phyloP scores from a whole-genome alignment of 352 stramenopile genomes.

The Phytophthora cryptogea region DNA sequence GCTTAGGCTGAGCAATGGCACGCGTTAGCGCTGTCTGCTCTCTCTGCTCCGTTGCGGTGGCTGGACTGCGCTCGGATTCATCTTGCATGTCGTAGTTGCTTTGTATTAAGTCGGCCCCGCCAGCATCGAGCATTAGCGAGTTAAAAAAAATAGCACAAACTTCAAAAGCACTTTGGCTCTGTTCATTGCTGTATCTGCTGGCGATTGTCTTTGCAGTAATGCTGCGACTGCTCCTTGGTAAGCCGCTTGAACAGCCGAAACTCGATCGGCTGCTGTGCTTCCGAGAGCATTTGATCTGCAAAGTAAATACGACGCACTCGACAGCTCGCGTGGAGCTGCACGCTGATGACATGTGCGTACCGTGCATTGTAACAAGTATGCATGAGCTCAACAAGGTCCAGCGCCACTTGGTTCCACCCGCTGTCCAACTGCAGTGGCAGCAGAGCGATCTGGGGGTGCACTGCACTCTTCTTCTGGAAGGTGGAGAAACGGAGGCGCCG shows the following conservation, averaged over 20 bases:
- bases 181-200: background rate
- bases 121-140: conserved; percentile 18
- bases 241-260: conserved; percentile 60
- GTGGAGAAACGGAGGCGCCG: conserved; percentile 54
- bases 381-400: conserved; percentile 51
- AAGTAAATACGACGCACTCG: conserved; percentile 66
- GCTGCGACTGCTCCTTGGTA: conserved; percentile 34
- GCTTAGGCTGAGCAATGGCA: conserved; percentile 24
- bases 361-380: conserved; percentile 44
- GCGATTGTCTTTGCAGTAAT: conserved; percentile 12
- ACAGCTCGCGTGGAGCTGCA: conserved; percentile 63
- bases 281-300: conserved; percentile 44
- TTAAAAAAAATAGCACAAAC: conserved; percentile 32
- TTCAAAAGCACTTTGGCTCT: conserved; percentile 14
- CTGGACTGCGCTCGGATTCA: conserved; percentile 22
- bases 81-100: conserved; percentile 38
- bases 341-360: conserved; percentile 45
- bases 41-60: conserved; percentile 27
- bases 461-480: conserved; percentile 46
- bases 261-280: conserved; percentile 47
- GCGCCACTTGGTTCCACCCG: conserved; percentile 68
- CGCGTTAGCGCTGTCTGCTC: conserved; percentile 12
- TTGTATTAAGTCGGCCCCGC: conserved; percentile 24
- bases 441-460: conserved; percentile 43
- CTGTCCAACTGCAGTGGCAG: conserved; percentile 49